These are phyloP conservation scores for Scutellaria barbata DNA, from an alignment of 257 asterid species.

Conservation along the genomic window DNA sequence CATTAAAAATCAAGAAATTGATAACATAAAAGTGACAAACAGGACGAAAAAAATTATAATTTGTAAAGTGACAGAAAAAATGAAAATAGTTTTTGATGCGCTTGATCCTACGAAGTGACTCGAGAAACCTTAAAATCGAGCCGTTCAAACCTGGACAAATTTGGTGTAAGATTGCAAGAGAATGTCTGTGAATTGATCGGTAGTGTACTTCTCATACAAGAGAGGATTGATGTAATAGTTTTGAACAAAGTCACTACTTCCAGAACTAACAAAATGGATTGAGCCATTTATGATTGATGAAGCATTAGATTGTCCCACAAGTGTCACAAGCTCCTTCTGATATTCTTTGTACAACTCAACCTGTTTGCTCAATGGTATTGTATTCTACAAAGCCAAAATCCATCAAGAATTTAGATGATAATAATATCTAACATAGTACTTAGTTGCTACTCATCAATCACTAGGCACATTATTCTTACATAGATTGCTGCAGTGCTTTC, in stretches of 20 bases:
- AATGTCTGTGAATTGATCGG: constrained; percentile 71
- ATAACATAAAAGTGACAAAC: no score
- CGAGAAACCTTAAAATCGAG: background rate
- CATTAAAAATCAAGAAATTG: no score
- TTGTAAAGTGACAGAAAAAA: no score
- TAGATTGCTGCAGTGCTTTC: constrained; percentile 66
- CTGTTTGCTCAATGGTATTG: constrained; percentile 77
- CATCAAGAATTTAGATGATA: background rate
- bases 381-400: constrained; percentile 43
- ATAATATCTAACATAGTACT: background rate
- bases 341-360: constrained; percentile 71
- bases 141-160: constrained; percentile 57
- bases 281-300: constrained; percentile 74
- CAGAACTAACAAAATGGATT: constrained; percentile 68
- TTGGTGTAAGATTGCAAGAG: constrained; percentile 60
- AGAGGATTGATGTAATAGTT: constrained; percentile 78
- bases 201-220: constrained; percentile 65
- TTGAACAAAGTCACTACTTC: constrained; percentile 91
- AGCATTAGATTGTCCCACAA: constrained; percentile 76
- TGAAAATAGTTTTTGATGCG: no score
- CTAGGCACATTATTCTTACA: constrained; percentile 43
- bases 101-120: no score
- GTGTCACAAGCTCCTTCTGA: constrained; percentile 57
- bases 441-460: background rate
- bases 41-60: no score